Base-by-base conservation (phyloP, 2,329 filamentous ascomycete genomes). In the Penicillium sp. region DNA sequence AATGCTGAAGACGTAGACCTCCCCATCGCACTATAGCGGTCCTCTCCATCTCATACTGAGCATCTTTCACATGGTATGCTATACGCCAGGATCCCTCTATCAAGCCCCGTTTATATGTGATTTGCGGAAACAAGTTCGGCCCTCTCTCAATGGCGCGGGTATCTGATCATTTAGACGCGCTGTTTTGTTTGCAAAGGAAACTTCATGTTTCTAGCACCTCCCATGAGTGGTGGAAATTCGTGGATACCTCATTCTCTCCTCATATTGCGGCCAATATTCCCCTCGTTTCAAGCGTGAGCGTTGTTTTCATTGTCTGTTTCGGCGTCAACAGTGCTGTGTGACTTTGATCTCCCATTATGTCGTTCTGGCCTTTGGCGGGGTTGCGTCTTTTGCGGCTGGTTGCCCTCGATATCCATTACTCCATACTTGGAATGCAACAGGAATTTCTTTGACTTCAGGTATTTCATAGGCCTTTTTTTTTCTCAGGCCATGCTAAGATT, bases 201-300 rank as follows among this genome's bases (percentile, higher is more conserved):
- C 29, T 39, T 38, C 27, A 32, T 35, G 19, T 43, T 11, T 35
- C 19, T 28, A 33, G 6, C 20, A 16, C 19, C 15, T 9, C 16
- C 20, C 18, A 9, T 30, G 30, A 5, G 15, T 19, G 23, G 19
- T 27, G 30, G 15, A 28, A n/a, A n/a, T 25, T 13, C 20, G 36
- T 36, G 25, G 19, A 19, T 40, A 16, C 28, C 29, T 43, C 25
- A 26, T 19, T 34, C 26, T 41, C 39, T 33, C 20, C 33, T 37
- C 19, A 34, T 36, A n/a, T 46, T 37, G 34, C 29, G 29, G 37
- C 7, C 31, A 20, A 18, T 46, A 49, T 47, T 47, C 37, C 46
- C 46, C 46, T 49, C 46, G 37, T 47, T 47, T 19, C 23, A 25
- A 43, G 37, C 40, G 37, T 25, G 39, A 43, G 46, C 43, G 40